Conservation (phyloP, 257 asterid species). For the Primulina eburnea region DNA sequence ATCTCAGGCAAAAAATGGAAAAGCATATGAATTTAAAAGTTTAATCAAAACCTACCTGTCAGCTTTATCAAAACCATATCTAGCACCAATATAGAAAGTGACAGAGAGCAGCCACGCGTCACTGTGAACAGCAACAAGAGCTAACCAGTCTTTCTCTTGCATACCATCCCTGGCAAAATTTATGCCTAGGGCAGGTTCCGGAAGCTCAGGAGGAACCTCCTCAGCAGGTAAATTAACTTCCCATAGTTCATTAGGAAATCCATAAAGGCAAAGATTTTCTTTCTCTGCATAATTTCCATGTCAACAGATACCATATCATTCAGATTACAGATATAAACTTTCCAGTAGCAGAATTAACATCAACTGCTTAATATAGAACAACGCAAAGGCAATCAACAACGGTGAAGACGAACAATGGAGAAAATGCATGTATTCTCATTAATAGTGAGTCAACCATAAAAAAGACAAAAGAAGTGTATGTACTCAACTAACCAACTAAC, state of each 20-base stretch:
- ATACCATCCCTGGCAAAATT: constrained; percentile 85
- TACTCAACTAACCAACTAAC: not conserved
- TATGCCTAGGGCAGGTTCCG: constrained; percentile 80
- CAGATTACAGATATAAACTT: constrained; percentile 10
- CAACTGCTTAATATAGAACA: constrained; percentile 4
- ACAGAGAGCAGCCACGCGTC: constrained; percentile 79
- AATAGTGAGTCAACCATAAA: not conserved
- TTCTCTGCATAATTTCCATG: constrained; percentile 45
- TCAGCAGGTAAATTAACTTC: constrained; percentile 77
- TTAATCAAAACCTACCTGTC: constrained; percentile 45
- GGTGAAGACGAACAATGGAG: too few relatives aligned
- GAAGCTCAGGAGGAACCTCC: constrained; percentile 86
- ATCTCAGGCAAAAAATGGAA: not conserved
- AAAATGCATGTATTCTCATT: too few relatives aligned
- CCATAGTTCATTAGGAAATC: constrained; percentile 69
- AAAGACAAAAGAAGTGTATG: not conserved
- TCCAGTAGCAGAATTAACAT: constrained; percentile 2
- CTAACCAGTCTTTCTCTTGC: constrained; percentile 77
- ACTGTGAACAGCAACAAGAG: constrained; percentile 80
- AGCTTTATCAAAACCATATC: constrained; percentile 68
- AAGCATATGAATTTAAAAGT: not conserved
- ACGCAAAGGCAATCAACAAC: not conserved
- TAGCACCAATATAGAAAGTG: constrained; percentile 71
- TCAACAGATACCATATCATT: constrained; percentile 19
- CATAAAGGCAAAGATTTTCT: constrained; percentile 78